phyloP scores from a whole-genome alignment of 1,284 basidiomycete genomes.

The Megacollybia platyphylla region DNA sequence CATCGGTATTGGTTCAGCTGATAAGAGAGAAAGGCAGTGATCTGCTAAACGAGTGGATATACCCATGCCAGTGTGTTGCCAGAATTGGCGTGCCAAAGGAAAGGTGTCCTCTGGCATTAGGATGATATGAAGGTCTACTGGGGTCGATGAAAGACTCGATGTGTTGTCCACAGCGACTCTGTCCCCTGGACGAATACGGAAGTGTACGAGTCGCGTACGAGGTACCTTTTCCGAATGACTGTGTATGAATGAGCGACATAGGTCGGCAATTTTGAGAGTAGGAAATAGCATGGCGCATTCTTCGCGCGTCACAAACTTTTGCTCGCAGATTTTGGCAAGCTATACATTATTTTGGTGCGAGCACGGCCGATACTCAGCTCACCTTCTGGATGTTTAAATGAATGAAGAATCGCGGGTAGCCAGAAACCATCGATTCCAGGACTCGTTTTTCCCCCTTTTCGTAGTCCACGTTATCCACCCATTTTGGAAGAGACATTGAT shows the following conservation, averaged over 20 bases:
- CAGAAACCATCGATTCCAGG: conserved; percentile 73
- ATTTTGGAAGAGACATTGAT: conserved; percentile 92
- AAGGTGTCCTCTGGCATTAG: conserved; percentile 64
- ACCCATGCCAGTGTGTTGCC: conserved; percentile 91
- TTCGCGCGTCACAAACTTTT: conserved; percentile 59
- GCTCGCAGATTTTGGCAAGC: conserved; percentile 68
- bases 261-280: conserved; percentile 57
- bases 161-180: conserved; percentile 17
- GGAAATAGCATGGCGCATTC: conserved; percentile 77
- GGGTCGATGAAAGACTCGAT: conserved; percentile 12
- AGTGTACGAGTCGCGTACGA: conserved; percentile 59
- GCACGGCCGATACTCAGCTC: conserved; percentile 12
- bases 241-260: conserved; percentile 69
- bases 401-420: conserved; percentile 98
- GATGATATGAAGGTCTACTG: conserved; percentile 66
- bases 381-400: conserved; percentile 84
- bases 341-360: conserved; percentile 16
- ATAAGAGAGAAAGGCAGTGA: conserved; percentile 60
- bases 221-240: conserved; percentile 31
- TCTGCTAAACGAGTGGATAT: conserved; percentile 86
- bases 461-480: conserved; percentile 89
- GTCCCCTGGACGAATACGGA: conserved; percentile 56
- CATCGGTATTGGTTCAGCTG: conserved; percentile 18
- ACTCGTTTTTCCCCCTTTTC: conserved; percentile 88
- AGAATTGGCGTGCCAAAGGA: conserved; percentile 78